phyloP scores from a whole-genome alignment of 2,329 filamentous ascomycete species.

The Ceratocystis colombiana region DNA sequence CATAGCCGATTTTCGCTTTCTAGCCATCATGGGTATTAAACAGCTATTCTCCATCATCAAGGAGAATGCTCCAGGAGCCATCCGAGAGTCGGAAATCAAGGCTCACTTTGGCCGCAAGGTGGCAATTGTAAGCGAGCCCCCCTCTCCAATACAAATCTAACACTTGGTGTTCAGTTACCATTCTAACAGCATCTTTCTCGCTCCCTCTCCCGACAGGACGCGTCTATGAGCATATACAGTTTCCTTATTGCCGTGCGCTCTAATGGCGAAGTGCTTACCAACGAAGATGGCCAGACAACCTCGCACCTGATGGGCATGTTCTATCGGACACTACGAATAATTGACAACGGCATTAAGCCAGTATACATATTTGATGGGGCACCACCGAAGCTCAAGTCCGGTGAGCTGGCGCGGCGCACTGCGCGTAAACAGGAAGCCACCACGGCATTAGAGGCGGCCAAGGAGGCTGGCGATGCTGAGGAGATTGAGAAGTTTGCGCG shows the following conservation, averaged over 20 bases:
- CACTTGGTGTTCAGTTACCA: too few species aligned
- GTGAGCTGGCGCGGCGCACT: slow-evolving; percentile 90
- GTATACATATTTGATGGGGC: slow-evolving; percentile 97
- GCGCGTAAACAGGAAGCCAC: slow-evolving; percentile 88
- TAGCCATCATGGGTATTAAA: slow-evolving; percentile 51
- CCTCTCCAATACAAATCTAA: too few species aligned
- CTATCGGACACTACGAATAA: slow-evolving; percentile 94
- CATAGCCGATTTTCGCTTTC: too few species aligned
- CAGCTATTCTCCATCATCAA: slow-evolving; percentile 72
- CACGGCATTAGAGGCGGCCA: slow-evolving; percentile 85
- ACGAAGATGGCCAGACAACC: slow-evolving; percentile 88
- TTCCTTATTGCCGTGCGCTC: slow-evolving; percentile 96
- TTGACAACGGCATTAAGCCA: slow-evolving; percentile 97
- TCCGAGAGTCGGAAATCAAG: slow-evolving; percentile 97
- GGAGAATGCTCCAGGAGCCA: slow-evolving; percentile 86
- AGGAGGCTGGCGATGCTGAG: slow-evolving; percentile 90
- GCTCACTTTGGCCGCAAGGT: slow-evolving; percentile 98
- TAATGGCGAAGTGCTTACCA: slow-evolving; percentile 91
- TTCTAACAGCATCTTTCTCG: background rate
- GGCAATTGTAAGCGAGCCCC: slow-evolving; percentile 64
- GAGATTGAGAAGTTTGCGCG: slow-evolving; percentile 98
- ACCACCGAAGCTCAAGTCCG: slow-evolving; percentile 93
- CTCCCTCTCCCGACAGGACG: slow-evolving; percentile 41
- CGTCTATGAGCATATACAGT: slow-evolving; percentile 98
- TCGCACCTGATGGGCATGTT: slow-evolving; percentile 99